Evolutionary conservation across 306 rosid species (phyloP).

Genomic region (Alnus glutinosa): DNA sequence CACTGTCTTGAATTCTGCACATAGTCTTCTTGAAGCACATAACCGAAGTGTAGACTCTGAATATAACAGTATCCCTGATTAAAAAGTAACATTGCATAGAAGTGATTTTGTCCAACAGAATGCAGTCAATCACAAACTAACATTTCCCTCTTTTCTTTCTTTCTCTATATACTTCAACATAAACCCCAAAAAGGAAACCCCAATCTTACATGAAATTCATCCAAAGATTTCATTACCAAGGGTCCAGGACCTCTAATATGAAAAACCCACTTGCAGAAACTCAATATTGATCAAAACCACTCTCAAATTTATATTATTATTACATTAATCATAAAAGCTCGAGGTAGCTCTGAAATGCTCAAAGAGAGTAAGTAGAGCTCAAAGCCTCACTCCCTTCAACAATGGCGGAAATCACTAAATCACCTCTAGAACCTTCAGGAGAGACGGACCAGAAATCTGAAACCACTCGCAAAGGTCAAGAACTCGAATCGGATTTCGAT

Average conservation of each 20-base stretch:
- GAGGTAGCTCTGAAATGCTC: neutral
- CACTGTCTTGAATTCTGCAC: no score
- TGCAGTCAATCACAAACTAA: no score
- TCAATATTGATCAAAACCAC: neutral
- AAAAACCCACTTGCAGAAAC: conserved; percentile 22
- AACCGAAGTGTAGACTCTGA: no score
- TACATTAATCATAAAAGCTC: neutral
- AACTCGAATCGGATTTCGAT: conserved; percentile 34
- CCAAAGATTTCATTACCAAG: conserved; percentile 1
- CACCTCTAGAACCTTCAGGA: conserved; percentile 28
- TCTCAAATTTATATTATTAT: no score
- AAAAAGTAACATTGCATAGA: no score
- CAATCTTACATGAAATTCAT: conserved; percentile 13
- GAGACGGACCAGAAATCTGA: conserved; percentile 15
- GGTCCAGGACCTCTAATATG: conserved; percentile 21
- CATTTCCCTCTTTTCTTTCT: conserved; percentile 66
- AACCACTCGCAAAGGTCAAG: neutral
- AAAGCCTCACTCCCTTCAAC: conserved; percentile 15
- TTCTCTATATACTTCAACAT: conserved; percentile 29
- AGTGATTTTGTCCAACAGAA: no score
- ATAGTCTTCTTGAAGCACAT: no score
- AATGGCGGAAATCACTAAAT: conserved; percentile 67
- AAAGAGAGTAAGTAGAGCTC: neutral
- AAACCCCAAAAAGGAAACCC: neutral
- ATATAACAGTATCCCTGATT: no score